phyloP scores from a whole-genome alignment of 2,329 filamentous ascomycete genomes.

The Stagonosporopsis rhizophila region DNA sequence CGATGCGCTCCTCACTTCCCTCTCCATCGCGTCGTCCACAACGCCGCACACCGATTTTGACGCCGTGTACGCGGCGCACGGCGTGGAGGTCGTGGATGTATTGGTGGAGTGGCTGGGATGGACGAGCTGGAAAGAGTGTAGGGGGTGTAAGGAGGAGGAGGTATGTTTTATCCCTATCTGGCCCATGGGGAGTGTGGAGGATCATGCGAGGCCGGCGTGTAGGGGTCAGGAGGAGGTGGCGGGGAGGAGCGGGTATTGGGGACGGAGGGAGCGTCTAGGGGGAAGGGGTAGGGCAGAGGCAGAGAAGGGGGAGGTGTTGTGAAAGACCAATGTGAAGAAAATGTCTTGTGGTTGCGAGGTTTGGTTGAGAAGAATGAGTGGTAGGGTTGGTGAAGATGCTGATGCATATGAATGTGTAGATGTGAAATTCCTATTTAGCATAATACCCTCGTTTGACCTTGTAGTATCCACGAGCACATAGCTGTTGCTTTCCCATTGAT shows the following conservation, averaged over 20 bases:
- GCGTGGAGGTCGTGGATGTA: slow-evolving; percentile 42
- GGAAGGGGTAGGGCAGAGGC: neutral
- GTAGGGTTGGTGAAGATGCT: neutral
- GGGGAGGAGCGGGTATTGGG: slow-evolving; percentile 35
- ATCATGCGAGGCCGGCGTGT: slow-evolving; percentile 61
- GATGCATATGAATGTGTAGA: neutral
- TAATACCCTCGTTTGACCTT: slow-evolving; percentile 8
- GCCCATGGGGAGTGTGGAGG: slow-evolving; percentile 63
- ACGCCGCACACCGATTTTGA: slow-evolving; percentile 14
- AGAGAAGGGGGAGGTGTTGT: neutral
- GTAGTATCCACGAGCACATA: neutral
- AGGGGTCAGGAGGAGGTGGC: slow-evolving; percentile 16
- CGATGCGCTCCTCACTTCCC: slow-evolving; percentile 39
- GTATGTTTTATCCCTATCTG: slow-evolving; percentile 70
- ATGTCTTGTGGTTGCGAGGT: too few relatives aligned
- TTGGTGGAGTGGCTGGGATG: slow-evolving; percentile 63
- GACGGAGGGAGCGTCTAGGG: slow-evolving; percentile 5
- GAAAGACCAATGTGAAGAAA: neutral
- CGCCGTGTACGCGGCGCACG: slow-evolving; percentile 26
- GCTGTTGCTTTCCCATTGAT: neutral
- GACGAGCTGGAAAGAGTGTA: slow-evolving; percentile 66
- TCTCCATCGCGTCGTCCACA: slow-evolving; percentile 21
- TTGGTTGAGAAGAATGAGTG: too few relatives aligned
- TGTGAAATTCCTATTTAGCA: neutral
- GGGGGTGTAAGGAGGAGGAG: slow-evolving; percentile 61